Base-by-base conservation (phyloP, 805 yeast genomes). In the Candida namnaoensis region DNA sequence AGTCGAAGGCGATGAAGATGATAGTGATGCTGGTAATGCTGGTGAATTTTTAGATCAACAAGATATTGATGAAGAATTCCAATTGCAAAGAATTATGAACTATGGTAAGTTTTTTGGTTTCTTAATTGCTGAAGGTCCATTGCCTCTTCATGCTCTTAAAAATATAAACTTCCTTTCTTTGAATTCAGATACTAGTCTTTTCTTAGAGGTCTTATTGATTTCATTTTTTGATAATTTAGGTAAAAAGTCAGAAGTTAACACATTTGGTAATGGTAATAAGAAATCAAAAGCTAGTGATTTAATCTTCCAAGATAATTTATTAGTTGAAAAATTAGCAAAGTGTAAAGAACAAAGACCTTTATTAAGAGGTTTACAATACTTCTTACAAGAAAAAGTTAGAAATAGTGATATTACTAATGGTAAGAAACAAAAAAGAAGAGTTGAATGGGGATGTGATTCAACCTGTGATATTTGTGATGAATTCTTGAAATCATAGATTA, bases 31-130 rank as follows among this genome's bases (percentile, higher is more conserved):
- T 48, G 68, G 56, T 32, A 54, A 52, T 7, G 60, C 54, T 32
- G 57, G 50, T 24, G 62, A 48, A 9, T 47, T 45, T 42, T 46
- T 44, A 42, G 55, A 42, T 32, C 53, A 47, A 5, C 64, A 65
- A 34, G 69, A 58, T 8, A 56, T 57, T 13, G 70, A 71, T 47
- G 90, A 80, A 30, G 81, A 76, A 36, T 52, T 68, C 7, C 74
- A 76, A 49, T 57, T 85, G 32, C 75, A 74, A 49, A 75, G 75
- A 48, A 68, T 80, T 23, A 70, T 84, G 37, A 87, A 86, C 49
- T 66, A 81, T 48, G 97, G 96, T 4, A 71, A 87, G 44, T 78
- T 93, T 48, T 93, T 76, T 53, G 98, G 96, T 0, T 68, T 65
- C 39, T 56, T 93, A 36, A 72, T 90, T 14, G 78, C 84, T 3